A percentile compares a stretch with the other conserved stretches of the same genome.
phyloP scores from a whole-genome alignment of 306 rosid genomes.

The Casuarina equisetifolia region DNA sequence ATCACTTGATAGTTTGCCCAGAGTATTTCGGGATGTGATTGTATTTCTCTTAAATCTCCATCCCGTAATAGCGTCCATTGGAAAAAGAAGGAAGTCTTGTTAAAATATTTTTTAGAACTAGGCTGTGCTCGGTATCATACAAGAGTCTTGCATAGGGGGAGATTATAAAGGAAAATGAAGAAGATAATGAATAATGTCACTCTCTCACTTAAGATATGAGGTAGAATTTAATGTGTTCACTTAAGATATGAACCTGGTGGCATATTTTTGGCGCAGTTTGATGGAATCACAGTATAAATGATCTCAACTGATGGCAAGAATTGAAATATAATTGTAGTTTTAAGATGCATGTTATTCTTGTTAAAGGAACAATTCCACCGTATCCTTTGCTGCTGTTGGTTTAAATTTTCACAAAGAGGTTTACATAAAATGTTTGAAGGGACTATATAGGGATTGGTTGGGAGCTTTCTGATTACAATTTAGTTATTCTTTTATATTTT shows the following conservation, averaged over 20 bases:
- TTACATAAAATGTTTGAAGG: not conserved
- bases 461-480: not conserved
- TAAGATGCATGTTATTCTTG: not conserved
- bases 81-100: slow-evolving; percentile 1
- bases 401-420: not conserved
- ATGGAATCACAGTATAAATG: not conserved
- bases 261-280: not conserved
- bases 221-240: not conserved
- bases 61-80: not conserved
- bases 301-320: not conserved
- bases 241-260: not conserved
- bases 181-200: not conserved
- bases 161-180: not conserved
- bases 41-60: not conserved
- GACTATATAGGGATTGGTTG: not conserved
- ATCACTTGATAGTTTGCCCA: not conserved
- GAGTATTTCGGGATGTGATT: not conserved
- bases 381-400: not conserved
- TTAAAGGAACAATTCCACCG: not conserved
- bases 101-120: not conserved
- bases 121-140: not conserved
- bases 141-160: not conserved
- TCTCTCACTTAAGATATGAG: not conserved
- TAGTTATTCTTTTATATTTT: not conserved
- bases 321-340: not conserved